These are phyloP conservation scores for Leptodermis oblonga DNA, from an alignment of 257 asterid species.

Conservation along the genomic window DNA sequence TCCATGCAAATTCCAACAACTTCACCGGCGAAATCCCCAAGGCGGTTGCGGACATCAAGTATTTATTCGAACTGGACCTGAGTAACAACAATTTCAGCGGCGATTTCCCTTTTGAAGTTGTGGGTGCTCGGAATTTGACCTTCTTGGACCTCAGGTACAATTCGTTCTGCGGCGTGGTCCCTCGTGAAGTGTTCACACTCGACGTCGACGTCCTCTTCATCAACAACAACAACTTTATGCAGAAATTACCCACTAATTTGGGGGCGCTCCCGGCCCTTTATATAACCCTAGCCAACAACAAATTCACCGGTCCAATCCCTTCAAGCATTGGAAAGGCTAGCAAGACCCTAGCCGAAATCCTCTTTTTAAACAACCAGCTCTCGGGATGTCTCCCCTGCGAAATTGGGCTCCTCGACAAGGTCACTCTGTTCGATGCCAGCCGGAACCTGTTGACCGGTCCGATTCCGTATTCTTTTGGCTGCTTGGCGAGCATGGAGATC, in stretches of 20 bases:
- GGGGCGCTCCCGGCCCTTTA: constrained; percentile 39
- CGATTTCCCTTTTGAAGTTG: constrained; percentile 37
- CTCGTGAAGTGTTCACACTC: constrained; percentile 40
- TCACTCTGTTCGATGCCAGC: constrained; percentile 47
- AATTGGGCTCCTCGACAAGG: constrained; percentile 41
- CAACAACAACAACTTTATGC: constrained; percentile 52
- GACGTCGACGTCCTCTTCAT: constrained; percentile 64
- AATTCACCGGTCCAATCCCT: constrained; percentile 47
- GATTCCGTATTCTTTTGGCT: constrained; percentile 55
- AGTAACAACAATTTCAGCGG: constrained; percentile 57
- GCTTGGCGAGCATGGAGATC: constrained; percentile 28
- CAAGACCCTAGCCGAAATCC: constrained; percentile 28
- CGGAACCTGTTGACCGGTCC: constrained; percentile 48
- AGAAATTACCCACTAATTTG: constrained; percentile 32
- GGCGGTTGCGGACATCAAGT: constrained; percentile 9
- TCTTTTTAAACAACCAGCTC: constrained; percentile 43
- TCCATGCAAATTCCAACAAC: constrained; percentile 54
- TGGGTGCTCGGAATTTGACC: constrained; percentile 44
- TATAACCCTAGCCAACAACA: constrained; percentile 55
- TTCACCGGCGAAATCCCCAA: constrained; percentile 40
- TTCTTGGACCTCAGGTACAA: constrained; percentile 67
- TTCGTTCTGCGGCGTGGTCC: constrained; percentile 31
- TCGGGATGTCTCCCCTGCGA: constrained; percentile 61
- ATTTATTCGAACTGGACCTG: constrained; percentile 53
- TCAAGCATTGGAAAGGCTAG: constrained; percentile 36